Base-by-base conservation (phyloP, 306 rosid species). In the Crotalaria pallida region DNA sequence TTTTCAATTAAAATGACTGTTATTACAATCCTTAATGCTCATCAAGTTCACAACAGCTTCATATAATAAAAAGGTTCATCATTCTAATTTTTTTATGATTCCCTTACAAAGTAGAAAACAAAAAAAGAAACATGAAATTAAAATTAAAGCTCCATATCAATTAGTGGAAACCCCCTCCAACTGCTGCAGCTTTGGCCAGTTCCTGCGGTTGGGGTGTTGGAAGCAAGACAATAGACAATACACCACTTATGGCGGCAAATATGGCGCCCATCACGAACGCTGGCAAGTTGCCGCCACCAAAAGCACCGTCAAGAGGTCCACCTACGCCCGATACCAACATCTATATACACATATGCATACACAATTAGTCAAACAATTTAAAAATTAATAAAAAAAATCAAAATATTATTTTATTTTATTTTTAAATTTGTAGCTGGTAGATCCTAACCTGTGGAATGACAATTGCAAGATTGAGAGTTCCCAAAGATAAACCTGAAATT, bases 201-300 rank as follows among this genome's bases (percentile, higher is more conserved):
- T 86, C 89, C 0, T 77, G 72, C 1, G 81, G 72, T 13, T 81
- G 66, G 3, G 86, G 84, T 3, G 84, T 78, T 0, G 96, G 96
- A 7, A 88, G 73, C 75, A 88, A 0, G 11, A 80, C 13, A 56
- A 91, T 52, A 0, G 96, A 84, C 1, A 87, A 64, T 2, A 82
- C 5, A 5, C 84, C 84, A 17, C 93, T 88, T 0, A 47, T 17
- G 0, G 70, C 72, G 0, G 97, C 89, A 0, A 89, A 79, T 5
- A 87, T 40, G 0, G 86, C 89, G 0, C 89, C 93, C 62, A 77
- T 76, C 64, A 87, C 86, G 11, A 91, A 91, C 0, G 96, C 96
- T 0, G 96, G 93, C 79, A 87, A 63, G 69, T 91, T 91, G 4
- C 97, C 92, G 0, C 96, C 97, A 0, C 96, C 96, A n/a, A 91